These are phyloP conservation scores for Tubosaeta sp. DNA, from an alignment of 768 basidiomycete species.

Conservation along the genomic window DNA sequence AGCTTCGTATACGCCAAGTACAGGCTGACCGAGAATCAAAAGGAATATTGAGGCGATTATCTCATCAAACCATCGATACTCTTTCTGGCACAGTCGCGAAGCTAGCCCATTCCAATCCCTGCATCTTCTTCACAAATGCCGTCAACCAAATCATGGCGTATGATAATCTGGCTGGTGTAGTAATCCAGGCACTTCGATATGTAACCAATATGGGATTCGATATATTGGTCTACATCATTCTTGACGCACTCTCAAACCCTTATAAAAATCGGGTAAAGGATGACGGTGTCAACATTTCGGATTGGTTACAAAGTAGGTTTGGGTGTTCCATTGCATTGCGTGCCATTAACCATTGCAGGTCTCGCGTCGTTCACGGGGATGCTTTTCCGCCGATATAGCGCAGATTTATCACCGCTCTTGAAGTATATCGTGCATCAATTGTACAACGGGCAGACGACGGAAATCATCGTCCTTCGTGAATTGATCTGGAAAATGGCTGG, in stretches of 20 bases:
- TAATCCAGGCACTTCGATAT: constrained; percentile 85
- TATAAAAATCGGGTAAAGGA: constrained; percentile 79
- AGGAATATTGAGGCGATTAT: constrained; percentile 81
- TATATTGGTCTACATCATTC: constrained; percentile 79
- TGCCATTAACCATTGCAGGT: constrained; percentile 44
- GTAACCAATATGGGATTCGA: constrained; percentile 94
- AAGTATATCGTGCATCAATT: constrained; percentile 92
- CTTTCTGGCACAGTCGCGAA: constrained; percentile 89
- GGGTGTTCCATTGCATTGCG: neutral
- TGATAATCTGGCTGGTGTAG: constrained; percentile 85
- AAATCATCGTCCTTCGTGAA: constrained; percentile 88
- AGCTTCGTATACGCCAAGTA: constrained; percentile 72
- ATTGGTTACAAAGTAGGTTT: constrained; percentile 87
- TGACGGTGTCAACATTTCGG: constrained; percentile 85
- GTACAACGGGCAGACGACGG: constrained; percentile 74
- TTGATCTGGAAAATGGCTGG: constrained; percentile 95
- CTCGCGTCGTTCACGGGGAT: constrained; percentile 91
- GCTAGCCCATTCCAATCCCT: constrained; percentile 90
- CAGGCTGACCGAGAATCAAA: constrained; percentile 88
- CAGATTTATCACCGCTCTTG: constrained; percentile 78
- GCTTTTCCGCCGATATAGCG: constrained; percentile 82
- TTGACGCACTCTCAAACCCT: constrained; percentile 85
- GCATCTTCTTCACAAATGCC: constrained; percentile 82
- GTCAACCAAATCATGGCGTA: constrained; percentile 96
- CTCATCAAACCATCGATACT: constrained; percentile 76